Evolutionary conservation across 768 basidiomycete species (phyloP).

Genomic region (Tephrocybe sp.): DNA sequence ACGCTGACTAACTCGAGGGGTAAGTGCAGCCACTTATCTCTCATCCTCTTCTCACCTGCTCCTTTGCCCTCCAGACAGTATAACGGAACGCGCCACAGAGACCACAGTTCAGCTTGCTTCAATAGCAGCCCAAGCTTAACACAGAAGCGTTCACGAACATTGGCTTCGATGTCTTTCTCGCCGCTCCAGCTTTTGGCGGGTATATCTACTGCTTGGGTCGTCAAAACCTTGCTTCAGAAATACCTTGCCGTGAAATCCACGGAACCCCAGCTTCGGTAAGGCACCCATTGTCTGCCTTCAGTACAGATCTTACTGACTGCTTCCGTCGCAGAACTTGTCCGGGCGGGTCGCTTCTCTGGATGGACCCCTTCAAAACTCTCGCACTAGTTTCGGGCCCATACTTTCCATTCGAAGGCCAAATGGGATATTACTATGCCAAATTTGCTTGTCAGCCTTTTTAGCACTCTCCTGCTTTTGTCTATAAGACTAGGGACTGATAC

Average conservation of each 20-base stretch:
- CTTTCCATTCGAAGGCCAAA: slow-evolving; percentile 34
- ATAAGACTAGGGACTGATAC: not conserved
- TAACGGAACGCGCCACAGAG: too few relatives aligned
- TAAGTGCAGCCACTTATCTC: too few relatives aligned
- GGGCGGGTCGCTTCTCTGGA: slow-evolving; percentile 18
- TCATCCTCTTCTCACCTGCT: too few relatives aligned
- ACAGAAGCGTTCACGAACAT: not conserved
- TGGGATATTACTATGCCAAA: slow-evolving; percentile 32
- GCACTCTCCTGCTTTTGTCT: not conserved
- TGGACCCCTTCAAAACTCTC: slow-evolving; percentile 31
- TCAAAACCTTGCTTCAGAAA: slow-evolving; percentile 15
- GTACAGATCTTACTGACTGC: not conserved
- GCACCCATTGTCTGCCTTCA: not conserved
- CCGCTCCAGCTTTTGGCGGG: slow-evolving; percentile 11
- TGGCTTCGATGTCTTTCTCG: slow-evolving; percentile 10
- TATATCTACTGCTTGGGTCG: slow-evolving; percentile 12
- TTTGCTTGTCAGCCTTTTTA: slow-evolving; percentile 32
- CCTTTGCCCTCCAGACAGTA: too few relatives aligned
- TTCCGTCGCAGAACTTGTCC: slow-evolving; percentile 16
- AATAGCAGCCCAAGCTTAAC: not conserved
- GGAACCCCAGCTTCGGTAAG: slow-evolving; percentile 10
- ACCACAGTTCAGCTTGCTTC: not conserved
- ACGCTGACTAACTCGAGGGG: too few relatives aligned
- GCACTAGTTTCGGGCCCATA: slow-evolving; percentile 25
- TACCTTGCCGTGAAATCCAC: slow-evolving; percentile 11